Conservation (phyloP, 1,139 yeast genomes). For the Suhomyces wounanorum region DNA sequence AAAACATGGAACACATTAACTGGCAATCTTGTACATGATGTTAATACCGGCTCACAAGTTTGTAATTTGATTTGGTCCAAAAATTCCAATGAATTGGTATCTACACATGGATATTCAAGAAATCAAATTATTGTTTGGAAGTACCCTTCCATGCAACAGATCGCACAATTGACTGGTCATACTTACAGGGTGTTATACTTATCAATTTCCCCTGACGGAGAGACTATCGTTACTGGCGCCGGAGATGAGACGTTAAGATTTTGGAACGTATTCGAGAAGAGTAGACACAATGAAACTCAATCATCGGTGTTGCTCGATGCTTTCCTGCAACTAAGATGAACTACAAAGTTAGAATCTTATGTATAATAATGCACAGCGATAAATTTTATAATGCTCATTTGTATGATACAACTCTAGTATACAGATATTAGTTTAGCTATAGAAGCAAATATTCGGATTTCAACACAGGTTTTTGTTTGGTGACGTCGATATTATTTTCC, state of each 20-base stretch:
- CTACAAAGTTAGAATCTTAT: not conserved
- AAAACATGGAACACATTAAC: conserved; percentile 91
- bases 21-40: conserved; percentile 71
- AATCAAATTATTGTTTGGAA: conserved; percentile 95
- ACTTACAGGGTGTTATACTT: conserved; percentile 88
- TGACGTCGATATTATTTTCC: conserved; percentile 25
- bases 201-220: conserved; percentile 95
- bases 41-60: conserved; percentile 94
- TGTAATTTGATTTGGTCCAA: conserved; percentile 94
- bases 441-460: conserved; percentile 32
- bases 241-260: conserved; percentile 95
- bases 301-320: conserved; percentile 74
- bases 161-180: conserved; percentile 92
- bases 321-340: conserved; percentile 69
- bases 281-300: conserved; percentile 56
- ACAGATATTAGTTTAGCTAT: conserved; percentile 8
- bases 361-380: conserved; percentile 5
- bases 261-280: conserved; percentile 89
- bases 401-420: conserved; percentile 3
- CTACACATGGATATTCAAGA: conserved; percentile 92
- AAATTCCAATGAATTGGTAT: conserved; percentile 87
- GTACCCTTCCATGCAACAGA: conserved; percentile 88
- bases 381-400: not conserved
- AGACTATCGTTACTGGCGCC: conserved; percentile 97
- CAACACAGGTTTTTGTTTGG: conserved; percentile 27